Evolutionary conservation across 768 basidiomycete species (phyloP), one percentile per base, ranked within the genome.

Genomic region (Leccinum subtestaceum): DNA sequence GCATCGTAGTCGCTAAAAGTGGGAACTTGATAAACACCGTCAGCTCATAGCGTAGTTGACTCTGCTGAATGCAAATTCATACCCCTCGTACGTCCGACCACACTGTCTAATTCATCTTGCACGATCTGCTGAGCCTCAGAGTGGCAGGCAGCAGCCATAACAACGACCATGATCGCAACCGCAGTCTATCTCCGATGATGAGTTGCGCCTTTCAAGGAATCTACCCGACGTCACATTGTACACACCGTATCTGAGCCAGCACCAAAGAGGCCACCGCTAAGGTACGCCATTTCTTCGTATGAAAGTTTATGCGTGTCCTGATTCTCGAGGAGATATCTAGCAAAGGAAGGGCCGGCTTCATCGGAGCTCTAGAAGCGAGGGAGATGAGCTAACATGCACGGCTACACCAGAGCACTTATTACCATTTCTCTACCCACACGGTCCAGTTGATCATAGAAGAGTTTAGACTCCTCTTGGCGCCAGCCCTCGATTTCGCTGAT

Each of bases 191-290:
- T 46, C 21, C 12, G 5, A 34, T 0, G 6, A 23, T 61, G 27
- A 63, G 49, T 13, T 5, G 23, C 38, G 10, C 6, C 5, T 5
- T 36, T n/a, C 17, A 2, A 40, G 4, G 7, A 34, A 23, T 1
- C 17, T 32, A 12, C 23, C 11, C 38, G 40, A n/a, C 23, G 36
- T 38, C n/a, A 66, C 73, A 23, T 23, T 23, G 23, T 23, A 23
- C 23, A 40, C 55, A 76, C 77, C 13, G 86, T 87, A 62, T 86
- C 86, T 0, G 83, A 80, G 13, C 86, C 86, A 34, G 85, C 86
- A 25, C 86, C 86, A 59, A 85, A 88, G 71, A 88, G 81, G 40
- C 80, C 78, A 0, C 86, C 86, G 0, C 82, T 81, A 25, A 88
- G 78, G 66, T 87, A 88, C 0, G 85, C 81, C 27, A 80, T 78